Percentiles rank a stretch among this genome's conserved stretches.
phyloP scores from a whole-genome alignment of 2,329 filamentous ascomycete genomes.

The Trichothecium sympodiale region DNA sequence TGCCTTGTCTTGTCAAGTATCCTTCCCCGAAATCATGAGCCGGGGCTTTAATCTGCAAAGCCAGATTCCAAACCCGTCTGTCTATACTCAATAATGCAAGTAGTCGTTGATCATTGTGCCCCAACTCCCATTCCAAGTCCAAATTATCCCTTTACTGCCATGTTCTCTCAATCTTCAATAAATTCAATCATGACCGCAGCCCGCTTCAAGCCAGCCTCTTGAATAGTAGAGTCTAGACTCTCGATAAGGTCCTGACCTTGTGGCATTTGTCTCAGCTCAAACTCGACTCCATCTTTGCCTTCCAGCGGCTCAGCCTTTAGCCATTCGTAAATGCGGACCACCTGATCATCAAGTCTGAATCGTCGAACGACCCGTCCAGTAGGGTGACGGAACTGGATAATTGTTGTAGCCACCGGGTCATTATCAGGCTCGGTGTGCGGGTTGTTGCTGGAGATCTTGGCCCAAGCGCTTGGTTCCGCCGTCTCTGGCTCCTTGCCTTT shows the following conservation, averaged over 20 bases:
- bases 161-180: conserved; percentile 39
- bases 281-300: conserved; percentile 65
- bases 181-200: conserved; percentile 95
- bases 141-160: not conserved
- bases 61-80: not conserved
- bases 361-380: conserved; percentile 75
- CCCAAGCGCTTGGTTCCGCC: conserved; percentile 40
- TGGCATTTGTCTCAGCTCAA: conserved; percentile 78
- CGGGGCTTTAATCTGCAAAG: not conserved
- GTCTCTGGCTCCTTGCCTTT: conserved; percentile 38
- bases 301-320: conserved; percentile 80
- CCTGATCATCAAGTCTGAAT: conserved; percentile 67
- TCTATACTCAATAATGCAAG: conserved; percentile 1
- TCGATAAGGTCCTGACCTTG: conserved; percentile 73
- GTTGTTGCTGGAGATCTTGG: conserved; percentile 57
- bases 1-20: not conserved
- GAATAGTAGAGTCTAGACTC: conserved; percentile 60
- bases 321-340: conserved; percentile 88
- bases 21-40: not conserved
- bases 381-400: conserved; percentile 86
- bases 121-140: not conserved
- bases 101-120: not conserved
- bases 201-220: conserved; percentile 77
- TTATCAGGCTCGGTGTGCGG: conserved; percentile 70
- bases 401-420: conserved; percentile 61